A percentile compares a stretch with the other conserved stretches of the same genome.
Evolutionary conservation across 306 rosid genomes (phyloP).

Genomic region (Trifolium subterraneum): DNA sequence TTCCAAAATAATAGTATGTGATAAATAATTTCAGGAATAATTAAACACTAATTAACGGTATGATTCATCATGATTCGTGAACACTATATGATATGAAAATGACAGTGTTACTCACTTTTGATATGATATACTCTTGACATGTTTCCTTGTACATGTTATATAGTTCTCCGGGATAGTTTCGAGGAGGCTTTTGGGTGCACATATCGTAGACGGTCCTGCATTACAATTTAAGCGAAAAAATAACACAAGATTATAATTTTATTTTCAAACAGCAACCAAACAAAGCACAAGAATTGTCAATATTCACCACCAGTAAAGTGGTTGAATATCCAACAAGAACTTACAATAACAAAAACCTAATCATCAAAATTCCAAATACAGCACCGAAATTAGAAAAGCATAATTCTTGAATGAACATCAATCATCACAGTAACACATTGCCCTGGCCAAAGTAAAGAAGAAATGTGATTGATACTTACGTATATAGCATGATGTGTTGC

Average conservation of each 20-base stretch:
- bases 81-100: background rate
- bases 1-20: background rate
- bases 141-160: slow-evolving; percentile 1
- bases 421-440: no score
- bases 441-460: no score
- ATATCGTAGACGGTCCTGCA: background rate
- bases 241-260: background rate
- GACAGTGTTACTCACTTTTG: background rate
- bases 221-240: background rate
- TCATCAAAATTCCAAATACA: no score
- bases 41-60: background rate
- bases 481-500: background rate
- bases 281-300: background rate
- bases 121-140: background rate
- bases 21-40: background rate
- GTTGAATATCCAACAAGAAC: no score
- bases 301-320: no score
- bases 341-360: no score
- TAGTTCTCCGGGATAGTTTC: background rate
- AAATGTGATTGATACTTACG: background rate
- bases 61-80: background rate
- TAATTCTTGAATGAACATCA: no score
- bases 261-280: background rate
- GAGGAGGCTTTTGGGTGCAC: background rate
- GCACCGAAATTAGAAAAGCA: no score